Percentiles rank a stretch among this genome's conserved stretches.
Evolutionary conservation across 805 yeast genomes (phyloP).

Genomic region (Metschnikowia peoriensis): DNA sequence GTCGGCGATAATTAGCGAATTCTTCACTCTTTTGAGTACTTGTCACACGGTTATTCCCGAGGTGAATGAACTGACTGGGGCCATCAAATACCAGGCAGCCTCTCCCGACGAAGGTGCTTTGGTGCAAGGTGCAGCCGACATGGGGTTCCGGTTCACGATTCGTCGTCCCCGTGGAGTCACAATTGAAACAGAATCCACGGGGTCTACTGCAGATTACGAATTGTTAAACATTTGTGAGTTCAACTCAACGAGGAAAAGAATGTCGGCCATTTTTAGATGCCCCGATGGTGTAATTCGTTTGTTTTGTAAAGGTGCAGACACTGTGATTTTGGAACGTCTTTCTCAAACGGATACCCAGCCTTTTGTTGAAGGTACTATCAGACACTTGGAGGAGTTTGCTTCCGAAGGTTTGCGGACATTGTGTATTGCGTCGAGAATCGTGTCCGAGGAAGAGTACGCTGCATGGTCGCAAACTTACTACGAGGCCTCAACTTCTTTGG

Average conservation of each 20-base stretch:
- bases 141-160: conserved; percentile 81
- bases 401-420: conserved; percentile 92
- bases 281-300: conserved; percentile 90
- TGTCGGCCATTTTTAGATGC: conserved; percentile 91
- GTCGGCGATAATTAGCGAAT: conserved; percentile 60
- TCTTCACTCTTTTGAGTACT: conserved; percentile 79
- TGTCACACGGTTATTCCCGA: conserved; percentile 99
- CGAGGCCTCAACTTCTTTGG: conserved; percentile 79
- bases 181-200: conserved; percentile 51
- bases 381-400: conserved; percentile 94
- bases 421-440: conserved; percentile 83
- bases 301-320: conserved; percentile 97
- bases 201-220: conserved; percentile 60
- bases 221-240: conserved; percentile 91
- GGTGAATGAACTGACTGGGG: conserved; percentile 50
- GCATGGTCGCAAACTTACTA: conserved; percentile 67
- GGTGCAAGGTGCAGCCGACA: conserved; percentile 90
- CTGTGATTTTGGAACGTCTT: conserved; percentile 87
- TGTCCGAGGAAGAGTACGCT: conserved; percentile 74
- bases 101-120: conserved; percentile 99
- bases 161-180: conserved; percentile 84
- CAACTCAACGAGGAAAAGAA: conserved; percentile 95
- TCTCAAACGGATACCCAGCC: conserved; percentile 59
- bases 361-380: conserved; percentile 77
- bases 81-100: conserved; percentile 93